Evolutionary conservation across 305 asterid species (phyloP), one percentile per base, ranked within the genome.

Genomic region (Fraxinus velutina): DNA sequence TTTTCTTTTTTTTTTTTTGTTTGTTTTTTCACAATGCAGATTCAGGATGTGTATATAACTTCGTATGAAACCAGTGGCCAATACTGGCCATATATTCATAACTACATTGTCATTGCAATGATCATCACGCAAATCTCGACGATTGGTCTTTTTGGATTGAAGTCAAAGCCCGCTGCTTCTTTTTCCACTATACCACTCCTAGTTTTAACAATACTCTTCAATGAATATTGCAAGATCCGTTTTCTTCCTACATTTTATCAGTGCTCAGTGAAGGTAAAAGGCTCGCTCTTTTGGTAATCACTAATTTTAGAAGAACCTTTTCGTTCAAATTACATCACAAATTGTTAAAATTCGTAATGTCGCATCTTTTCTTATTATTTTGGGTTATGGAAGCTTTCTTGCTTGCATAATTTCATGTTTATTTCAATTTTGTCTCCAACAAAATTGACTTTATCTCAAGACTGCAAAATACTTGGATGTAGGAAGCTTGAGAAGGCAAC

Each of bases 121-220:
- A 80, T 91, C 81, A 91, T 93, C 84, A 92, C 91, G 93, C 99
- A 95, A 88, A 86, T 94, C 1, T 90, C 97, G 0, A 92, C 89
- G 99, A 90, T 94, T 68, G 99, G 99, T 62, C 91, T 95, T 73
- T 95, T 95, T 62, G 99, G 99, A 71, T 83, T 95, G 87, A 95
- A 92, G 86, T 90, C 94, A 42, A 95, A 95, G 89, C 97, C 99
- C 2, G 88, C 98, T 0, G 98, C 97, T 81, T 89, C 98, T 1
- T 80, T 92, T 74, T 79, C 93, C 78, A 90, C 91, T 22, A 85
- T 92, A 84, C 98, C 98, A 29, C 94, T 94, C 81, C 78, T 95
- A 86, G 84, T 92, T 84, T 82, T 87, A 85, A 94, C 99, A 70
- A 10, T 94, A 77, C 82, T 90, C 83, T 95, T 92, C 88, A 92